Evolutionary conservation across 148 eudicot genomes (phyloP), one percentile per base, ranked within the genome.

Genomic region (Spergularia bocconei): DNA sequence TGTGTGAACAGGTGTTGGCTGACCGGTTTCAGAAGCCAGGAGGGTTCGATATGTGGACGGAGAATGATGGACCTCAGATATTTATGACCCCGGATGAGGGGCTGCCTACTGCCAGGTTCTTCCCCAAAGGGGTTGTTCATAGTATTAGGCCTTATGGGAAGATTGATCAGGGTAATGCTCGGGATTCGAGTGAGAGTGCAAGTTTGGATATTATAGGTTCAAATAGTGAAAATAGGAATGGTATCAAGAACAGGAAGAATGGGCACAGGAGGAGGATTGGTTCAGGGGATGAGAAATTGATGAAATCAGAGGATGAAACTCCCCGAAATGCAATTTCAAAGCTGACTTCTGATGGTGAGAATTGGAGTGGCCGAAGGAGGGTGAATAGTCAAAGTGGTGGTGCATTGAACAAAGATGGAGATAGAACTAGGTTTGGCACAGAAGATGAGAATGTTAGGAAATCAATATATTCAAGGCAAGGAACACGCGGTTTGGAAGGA

Each of bases 11-110:
- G 72, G 72, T 69, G 60, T 53, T 93, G 62, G 98, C 98, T 1
- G 98, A 93, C 71, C 72, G 98, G 75, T 93, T 93, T 77, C 97
- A 91, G 87, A 93, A 83, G 79, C 89, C 98, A 15, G 98, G 94
- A 6, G 98, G 97, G 48, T 86, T 89, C 29, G 98, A 93, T 82
- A 50, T 91, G 88, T 93, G 98, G 98, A 82, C 97, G 2, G 92
- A 91, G 36, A 85, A 81, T 71, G 98, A 93, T 69, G 98, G 98
- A 29, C 98, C 98, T 5, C 90, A 93, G 66, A 72, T 93, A 78
- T 93, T 93, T 72, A 54, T 79, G 51, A 66, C 79, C 23, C 83
- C 77, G 12, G 84, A 91, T 54, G 92, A 80, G 63, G 95, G 83
- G 53, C 39, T 91, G 69, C 91, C 97, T 29, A 81, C 91, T 7